Conservation (phyloP, 345 rosid genomes). For the Orychophragmus violaceus region DNA sequence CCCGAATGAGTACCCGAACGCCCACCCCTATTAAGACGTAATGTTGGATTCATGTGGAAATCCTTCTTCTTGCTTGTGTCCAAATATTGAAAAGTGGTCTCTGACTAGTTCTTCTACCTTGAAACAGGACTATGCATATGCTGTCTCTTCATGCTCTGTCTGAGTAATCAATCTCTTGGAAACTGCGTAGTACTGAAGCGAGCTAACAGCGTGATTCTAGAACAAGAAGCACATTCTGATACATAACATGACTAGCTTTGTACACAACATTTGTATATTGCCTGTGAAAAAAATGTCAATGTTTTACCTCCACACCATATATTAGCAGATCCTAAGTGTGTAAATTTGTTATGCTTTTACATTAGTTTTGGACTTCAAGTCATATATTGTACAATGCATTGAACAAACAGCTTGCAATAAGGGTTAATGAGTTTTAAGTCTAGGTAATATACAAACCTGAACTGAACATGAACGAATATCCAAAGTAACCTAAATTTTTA, state of each 20-base stretch:
- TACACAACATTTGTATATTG: not conserved
- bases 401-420: not conserved
- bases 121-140: constrained; percentile 70
- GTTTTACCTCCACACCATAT: not conserved
- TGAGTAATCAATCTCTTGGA: constrained; percentile 46
- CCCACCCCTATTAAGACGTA: too few relatives aligned
- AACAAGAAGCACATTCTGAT: constrained; percentile 22
- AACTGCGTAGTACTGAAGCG: constrained; percentile 33
- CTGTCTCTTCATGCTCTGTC: constrained; percentile 65
- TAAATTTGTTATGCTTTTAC: not conserved
- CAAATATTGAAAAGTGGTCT: constrained; percentile 7
- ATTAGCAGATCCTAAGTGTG: not conserved
- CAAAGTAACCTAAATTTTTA: too few relatives aligned
- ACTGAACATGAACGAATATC: too few relatives aligned
- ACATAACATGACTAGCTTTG: constrained; percentile 6
- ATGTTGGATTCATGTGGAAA: not conserved
- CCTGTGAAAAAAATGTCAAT: constrained; percentile 4
- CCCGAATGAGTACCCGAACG: too few relatives aligned
- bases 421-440: too few relatives aligned
- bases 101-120: constrained; percentile 1
- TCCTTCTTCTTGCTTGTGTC: constrained; percentile 4
- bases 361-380: not conserved
- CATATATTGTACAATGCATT: not conserved
- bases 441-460: too few relatives aligned
- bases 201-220: constrained; percentile 27